Evolutionary conservation across 163 green algal genomes (phyloP).

Genomic region (Scenedesmus sp.): DNA sequence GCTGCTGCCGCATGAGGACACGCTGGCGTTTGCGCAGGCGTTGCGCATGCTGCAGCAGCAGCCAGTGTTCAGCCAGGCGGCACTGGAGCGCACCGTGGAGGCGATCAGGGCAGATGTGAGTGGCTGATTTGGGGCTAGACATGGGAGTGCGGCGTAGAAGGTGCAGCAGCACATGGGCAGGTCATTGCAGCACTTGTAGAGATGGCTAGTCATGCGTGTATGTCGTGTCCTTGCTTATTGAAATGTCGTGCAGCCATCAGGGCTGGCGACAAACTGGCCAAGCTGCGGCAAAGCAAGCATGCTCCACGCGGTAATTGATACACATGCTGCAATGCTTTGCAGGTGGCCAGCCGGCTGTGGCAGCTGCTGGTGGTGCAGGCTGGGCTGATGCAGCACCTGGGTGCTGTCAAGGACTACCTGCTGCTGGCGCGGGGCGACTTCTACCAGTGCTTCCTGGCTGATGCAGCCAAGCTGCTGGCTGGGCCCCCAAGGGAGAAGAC

Average conservation of each 20-base stretch:
- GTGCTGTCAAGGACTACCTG: constrained; percentile 85
- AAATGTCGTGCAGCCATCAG: too few species aligned
- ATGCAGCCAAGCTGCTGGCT: constrained; percentile 58
- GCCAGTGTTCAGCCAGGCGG: constrained; percentile 60
- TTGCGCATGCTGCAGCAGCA: constrained; percentile 67
- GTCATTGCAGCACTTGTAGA: too few species aligned
- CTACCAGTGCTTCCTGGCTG: constrained; percentile 83
- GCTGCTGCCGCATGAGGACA: constrained; percentile 61
- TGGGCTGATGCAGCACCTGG: constrained; percentile 78
- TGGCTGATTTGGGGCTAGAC: neutral
- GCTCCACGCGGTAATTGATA: neutral
- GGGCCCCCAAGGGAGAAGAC: constrained; percentile 4
- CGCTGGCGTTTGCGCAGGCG: constrained; percentile 59
- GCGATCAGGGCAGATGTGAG: constrained; percentile 70
- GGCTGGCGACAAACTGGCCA: too few species aligned
- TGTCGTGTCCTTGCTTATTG: too few species aligned
- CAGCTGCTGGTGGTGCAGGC: constrained; percentile 78
- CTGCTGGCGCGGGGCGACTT: constrained; percentile 88
- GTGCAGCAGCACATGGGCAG: neutral
- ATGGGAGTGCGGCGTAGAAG: too few species aligned
- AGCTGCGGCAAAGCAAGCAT: too few species aligned
- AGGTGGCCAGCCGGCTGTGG: constrained; percentile 83
- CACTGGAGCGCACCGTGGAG: constrained; percentile 78
- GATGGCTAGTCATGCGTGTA: too few species aligned
- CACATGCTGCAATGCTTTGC: too few species aligned